Base-by-base conservation (phyloP, 805 yeast species). In the Yarrowia sp. region DNA sequence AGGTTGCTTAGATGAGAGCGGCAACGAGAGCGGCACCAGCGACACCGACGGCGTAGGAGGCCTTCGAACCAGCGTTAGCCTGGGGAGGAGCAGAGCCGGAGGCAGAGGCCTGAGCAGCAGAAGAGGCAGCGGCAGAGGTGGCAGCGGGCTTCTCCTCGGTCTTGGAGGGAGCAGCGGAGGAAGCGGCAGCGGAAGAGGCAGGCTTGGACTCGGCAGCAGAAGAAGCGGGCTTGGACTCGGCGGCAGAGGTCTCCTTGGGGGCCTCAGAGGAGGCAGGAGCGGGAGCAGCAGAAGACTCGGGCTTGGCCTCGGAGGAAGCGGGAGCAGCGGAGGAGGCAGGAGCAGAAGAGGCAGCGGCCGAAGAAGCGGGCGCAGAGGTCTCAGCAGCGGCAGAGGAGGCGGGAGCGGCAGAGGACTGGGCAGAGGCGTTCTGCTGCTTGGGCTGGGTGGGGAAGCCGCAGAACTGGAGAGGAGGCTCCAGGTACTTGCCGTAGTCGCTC, bases 401-500 rank as follows among this genome's bases (percentile, higher is more conserved):
- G 9, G 60, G n/a, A 16, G 61, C 21, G 16, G 61, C 47, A 14
- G 38, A 7, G 13, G 61, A 29, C 14, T 25, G 2, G 12, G 61
- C 47, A 9, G 29, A 18, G 21, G 36, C 36, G 27, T 39, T 29
- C 47, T 38, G 29, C 29, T 24, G 46, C 61, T 55, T 55, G 38
- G 61, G 61, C 46, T 55, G 9, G 16, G 46, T 55, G 38, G 42
- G 58, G 42, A 55, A 39, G 9, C 47, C 47, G 21, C 61, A 55
- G 61, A 3, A 36, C 5, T 25, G 47, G 27, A 55, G 47, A 39
- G 61, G 47, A 19, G 61, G 47, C 61, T 55, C 38, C 8, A 55
- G 47, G 47, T 8, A 38, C 47, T 38, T 38, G 35, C 61, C 61
- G 61, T 55, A 55, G 47, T 36, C 61, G n/a, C 10, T 31, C 61